Percentiles rank a stretch among this genome's conserved stretches.
Evolutionary conservation across 805 yeast species (phyloP).

Genomic region (Teunomyces funiuensis): DNA sequence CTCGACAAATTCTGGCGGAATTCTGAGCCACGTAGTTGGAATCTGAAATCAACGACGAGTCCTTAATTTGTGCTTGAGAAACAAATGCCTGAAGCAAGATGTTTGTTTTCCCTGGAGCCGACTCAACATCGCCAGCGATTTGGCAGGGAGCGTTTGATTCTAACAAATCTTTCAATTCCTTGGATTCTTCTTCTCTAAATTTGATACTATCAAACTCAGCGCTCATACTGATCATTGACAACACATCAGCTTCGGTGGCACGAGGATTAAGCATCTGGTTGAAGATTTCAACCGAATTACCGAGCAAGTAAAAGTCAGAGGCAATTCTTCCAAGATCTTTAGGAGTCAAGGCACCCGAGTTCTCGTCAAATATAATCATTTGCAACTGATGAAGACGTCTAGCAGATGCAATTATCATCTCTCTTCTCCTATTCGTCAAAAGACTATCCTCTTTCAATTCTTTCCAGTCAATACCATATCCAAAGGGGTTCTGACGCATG

Average conservation of each 20-base stretch:
- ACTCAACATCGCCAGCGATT: constrained; percentile 70
- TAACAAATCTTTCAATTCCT: constrained; percentile 63
- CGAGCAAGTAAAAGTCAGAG: constrained; percentile 85
- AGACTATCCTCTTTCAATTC: constrained; percentile 82
- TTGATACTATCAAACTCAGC: constrained; percentile 90
- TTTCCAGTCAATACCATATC: constrained; percentile 87
- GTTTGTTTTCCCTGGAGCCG: constrained; percentile 84
- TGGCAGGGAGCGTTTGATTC: constrained; percentile 71
- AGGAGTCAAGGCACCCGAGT: constrained; percentile 72
- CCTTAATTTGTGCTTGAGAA: constrained; percentile 69
- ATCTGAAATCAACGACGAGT: constrained; percentile 83
- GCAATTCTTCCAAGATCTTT: constrained; percentile 94
- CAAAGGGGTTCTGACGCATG: constrained; percentile 91
- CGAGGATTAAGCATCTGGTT: constrained; percentile 78
- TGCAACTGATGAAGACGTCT: constrained; percentile 79
- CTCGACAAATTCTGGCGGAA: constrained; percentile 88
- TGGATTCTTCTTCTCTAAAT: constrained; percentile 81
- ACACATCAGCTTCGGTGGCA: constrained; percentile 89
- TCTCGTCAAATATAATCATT: constrained; percentile 91
- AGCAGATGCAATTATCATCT: constrained; percentile 78
- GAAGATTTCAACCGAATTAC: constrained; percentile 85
- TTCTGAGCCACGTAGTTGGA: constrained; percentile 94
- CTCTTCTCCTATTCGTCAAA: constrained; percentile 68
- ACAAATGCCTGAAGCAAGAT: constrained; percentile 84
- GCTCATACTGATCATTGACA: constrained; percentile 87